These are phyloP conservation scores for Emergomyces africanus DNA, from an alignment of 2,329 filamentous ascomycete genomes.

Conservation along the genomic window DNA sequence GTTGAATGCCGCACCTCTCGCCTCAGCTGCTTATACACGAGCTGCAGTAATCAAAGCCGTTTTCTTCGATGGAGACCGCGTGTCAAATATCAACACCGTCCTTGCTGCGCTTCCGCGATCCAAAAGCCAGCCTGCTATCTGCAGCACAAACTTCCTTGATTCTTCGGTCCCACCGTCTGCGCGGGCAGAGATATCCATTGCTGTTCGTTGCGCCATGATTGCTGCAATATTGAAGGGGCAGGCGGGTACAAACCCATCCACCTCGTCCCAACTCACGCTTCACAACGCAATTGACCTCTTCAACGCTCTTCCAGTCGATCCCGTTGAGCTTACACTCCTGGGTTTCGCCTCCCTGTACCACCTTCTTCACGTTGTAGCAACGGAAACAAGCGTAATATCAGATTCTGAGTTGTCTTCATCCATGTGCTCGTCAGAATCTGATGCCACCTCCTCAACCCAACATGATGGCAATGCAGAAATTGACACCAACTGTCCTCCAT, in stretches of 20 bases:
- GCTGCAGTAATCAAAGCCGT: slow-evolving; percentile 48
- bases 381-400: slow-evolving; percentile 27
- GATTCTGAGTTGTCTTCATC: slow-evolving; percentile 9
- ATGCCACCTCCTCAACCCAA: slow-evolving; percentile 11
- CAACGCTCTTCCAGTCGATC: slow-evolving; percentile 30
- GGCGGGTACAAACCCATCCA: slow-evolving; percentile 18
- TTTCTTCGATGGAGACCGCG: slow-evolving; percentile 41
- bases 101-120: slow-evolving; percentile 38
- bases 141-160: slow-evolving; percentile 36
- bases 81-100: slow-evolving; percentile 39
- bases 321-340: slow-evolving; percentile 29
- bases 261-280: slow-evolving; percentile 26
- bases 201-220: slow-evolving; percentile 48
- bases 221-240: slow-evolving; percentile 37
- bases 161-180: slow-evolving; percentile 39
- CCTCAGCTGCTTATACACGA: slow-evolving; percentile 54
- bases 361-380: slow-evolving; percentile 27
- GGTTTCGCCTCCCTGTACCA: slow-evolving; percentile 32
- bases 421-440: slow-evolving; percentile 10
- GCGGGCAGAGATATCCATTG: slow-evolving; percentile 42
- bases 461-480: slow-evolving; percentile 18
- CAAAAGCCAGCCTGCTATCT: slow-evolving; percentile 15
- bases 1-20: slow-evolving; percentile 60
- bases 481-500: neutral
- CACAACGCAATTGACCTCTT: slow-evolving; percentile 32